Evolutionary conservation across 2,329 filamentous ascomycete species (phyloP).

Genomic region (Aureobasidium sp.): DNA sequence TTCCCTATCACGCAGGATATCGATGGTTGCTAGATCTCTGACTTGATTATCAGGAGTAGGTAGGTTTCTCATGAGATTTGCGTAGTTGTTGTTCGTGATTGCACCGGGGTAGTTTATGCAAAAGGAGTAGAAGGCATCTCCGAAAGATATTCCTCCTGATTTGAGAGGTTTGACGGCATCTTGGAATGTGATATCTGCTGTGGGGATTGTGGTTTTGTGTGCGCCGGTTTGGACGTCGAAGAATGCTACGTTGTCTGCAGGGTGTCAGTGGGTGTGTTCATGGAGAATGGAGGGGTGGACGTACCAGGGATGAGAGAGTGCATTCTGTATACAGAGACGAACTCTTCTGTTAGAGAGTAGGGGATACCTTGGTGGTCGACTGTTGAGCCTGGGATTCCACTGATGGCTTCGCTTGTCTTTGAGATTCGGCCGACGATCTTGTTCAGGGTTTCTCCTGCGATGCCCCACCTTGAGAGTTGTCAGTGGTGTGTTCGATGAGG

Average conservation of each 20-base stretch:
- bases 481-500: not conserved
- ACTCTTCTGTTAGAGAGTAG: conserved; percentile 50
- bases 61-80: conserved; percentile 46
- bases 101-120: conserved; percentile 55
- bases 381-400: conserved; percentile 44
- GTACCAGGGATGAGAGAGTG: conserved; percentile 43
- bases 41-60: conserved; percentile 45
- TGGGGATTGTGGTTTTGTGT: conserved; percentile 35
- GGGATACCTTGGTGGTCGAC: conserved; percentile 43
- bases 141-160: conserved; percentile 33
- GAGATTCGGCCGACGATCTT: conserved; percentile 48
- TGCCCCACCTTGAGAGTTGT: conserved; percentile 27
- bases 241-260: conserved; percentile 37
- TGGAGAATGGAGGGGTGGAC: not conserved
- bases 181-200: conserved; percentile 38
- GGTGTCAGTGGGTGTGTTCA: not conserved
- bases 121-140: conserved; percentile 51
- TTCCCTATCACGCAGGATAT: conserved; percentile 54
- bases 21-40: conserved; percentile 51
- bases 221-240: conserved; percentile 34
- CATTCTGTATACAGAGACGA: conserved; percentile 50
- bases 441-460: conserved; percentile 22
- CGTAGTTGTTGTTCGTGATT: conserved; percentile 47
- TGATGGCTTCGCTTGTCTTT: conserved; percentile 42
- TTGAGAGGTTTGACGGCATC: conserved; percentile 39